phyloP scores from a whole-genome alignment of 148 eudicot genomes.

The Spergularia bocconei region DNA sequence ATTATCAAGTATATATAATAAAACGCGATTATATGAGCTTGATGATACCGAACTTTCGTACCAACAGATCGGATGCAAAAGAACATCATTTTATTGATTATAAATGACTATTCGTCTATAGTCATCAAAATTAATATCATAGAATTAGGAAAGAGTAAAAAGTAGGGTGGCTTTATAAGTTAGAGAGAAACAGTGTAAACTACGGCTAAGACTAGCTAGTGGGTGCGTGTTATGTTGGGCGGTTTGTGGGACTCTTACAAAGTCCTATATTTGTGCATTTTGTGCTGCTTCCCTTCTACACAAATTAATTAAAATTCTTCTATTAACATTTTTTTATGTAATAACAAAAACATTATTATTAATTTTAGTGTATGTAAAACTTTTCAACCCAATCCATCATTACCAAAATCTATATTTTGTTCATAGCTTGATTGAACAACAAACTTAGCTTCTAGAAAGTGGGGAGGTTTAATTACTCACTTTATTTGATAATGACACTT shows the following conservation, averaged over 20 bases:
- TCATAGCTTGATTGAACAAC: not conserved
- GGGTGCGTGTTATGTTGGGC: constrained; percentile 45
- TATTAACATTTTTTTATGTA: not conserved
- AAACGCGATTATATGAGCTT: no score
- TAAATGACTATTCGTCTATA: not conserved
- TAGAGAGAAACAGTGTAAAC: constrained; percentile 40
- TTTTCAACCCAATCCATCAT: constrained; percentile 23
- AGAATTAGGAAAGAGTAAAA: not conserved
- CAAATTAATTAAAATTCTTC: not conserved
- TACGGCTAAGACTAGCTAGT: constrained; percentile 45
- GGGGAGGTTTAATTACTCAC: constrained; percentile 1
- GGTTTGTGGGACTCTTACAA: constrained; percentile 60
- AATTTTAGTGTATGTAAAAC: not conserved
- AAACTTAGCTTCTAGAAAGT: constrained; percentile 28
- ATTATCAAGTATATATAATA: no score
- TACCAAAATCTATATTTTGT: constrained; percentile 9
- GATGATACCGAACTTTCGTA: no score
- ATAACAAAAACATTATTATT: not conserved
- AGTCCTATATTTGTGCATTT: not conserved
- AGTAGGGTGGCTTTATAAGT: constrained; percentile 1
- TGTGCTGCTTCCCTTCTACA: constrained; percentile 25
- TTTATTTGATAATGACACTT: constrained; percentile 14
- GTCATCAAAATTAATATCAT: not conserved
- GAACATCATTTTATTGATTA: not conserved
- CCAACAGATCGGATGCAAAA: not conserved